Conservation (phyloP, 805 yeast genomes). For the Nakazawaea ambrosiae region DNA sequence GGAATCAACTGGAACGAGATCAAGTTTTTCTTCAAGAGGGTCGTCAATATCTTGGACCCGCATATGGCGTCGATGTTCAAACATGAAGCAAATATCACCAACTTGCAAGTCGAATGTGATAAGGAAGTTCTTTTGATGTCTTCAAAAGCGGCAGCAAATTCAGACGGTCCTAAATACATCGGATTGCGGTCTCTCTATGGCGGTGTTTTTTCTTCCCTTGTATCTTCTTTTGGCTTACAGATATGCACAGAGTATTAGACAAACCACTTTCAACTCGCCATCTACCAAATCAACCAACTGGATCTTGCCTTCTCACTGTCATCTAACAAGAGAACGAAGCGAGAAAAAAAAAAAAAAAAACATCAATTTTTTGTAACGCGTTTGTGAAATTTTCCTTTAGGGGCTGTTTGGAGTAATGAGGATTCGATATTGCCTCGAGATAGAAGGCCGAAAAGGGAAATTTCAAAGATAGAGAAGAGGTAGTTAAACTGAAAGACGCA, state of each 20-base stretch:
- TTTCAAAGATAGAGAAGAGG: no score
- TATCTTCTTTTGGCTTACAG: neutral
- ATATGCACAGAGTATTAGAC: neutral
- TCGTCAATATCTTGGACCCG: constrained; percentile 70
- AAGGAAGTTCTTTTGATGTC: constrained; percentile 65
- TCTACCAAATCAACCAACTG: no score
- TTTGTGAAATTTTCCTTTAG: no score
- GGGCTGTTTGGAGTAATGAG: no score
- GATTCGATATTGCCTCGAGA: no score
- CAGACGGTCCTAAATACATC: constrained; percentile 73
- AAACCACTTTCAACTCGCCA: neutral
- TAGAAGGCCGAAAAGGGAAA: no score
- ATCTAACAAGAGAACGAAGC: no score
- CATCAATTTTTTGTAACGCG: no score
- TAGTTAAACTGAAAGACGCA: no score
- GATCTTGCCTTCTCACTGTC: no score
- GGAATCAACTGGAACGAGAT: constrained; percentile 88
- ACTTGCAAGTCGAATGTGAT: constrained; percentile 87
- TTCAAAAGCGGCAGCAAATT: constrained; percentile 61
- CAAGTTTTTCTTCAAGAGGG: constrained; percentile 68
- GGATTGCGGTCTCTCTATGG: neutral
- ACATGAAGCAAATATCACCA: constrained; percentile 85
- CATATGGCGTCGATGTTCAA: constrained; percentile 88
- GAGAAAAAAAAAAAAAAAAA: no score
- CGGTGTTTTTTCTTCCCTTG: neutral